phyloP scores from a whole-genome alignment of 148 eudicot genomes.

The Selenicereus undatus region DNA sequence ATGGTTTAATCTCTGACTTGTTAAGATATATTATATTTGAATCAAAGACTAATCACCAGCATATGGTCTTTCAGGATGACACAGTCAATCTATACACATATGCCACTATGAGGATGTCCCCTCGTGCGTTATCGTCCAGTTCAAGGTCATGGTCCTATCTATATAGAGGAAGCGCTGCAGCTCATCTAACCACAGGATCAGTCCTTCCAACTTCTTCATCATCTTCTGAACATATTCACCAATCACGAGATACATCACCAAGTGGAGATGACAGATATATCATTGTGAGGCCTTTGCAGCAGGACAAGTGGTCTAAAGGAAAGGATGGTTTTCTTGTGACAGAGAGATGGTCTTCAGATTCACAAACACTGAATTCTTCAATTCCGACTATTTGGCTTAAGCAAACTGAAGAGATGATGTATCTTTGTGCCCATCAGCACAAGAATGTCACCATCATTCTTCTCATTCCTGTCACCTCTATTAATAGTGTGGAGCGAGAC shows the following conservation, averaged over 20 bases:
- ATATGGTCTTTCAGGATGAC: conserved; percentile 53
- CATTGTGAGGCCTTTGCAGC: conserved; percentile 65
- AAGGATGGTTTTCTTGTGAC: conserved; percentile 86
- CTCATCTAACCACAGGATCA: conserved; percentile 42
- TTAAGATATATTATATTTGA: background rate
- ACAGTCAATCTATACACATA: conserved; percentile 76
- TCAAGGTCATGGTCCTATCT: conserved; percentile 77
- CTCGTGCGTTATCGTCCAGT: conserved; percentile 65
- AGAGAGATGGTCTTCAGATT: conserved; percentile 54
- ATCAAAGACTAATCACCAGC: conserved; percentile 2
- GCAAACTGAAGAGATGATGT: conserved; percentile 71
- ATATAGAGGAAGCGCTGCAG: conserved; percentile 60
- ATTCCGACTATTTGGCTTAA: conserved; percentile 70
- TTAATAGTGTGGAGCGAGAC: conserved; percentile 60
- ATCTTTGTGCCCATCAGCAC: conserved; percentile 78
- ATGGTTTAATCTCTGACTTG: conserved; percentile 15
- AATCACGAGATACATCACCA: conserved; percentile 50
- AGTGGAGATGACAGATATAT: conserved; percentile 43
- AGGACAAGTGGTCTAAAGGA: conserved; percentile 79
- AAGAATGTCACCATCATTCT: conserved; percentile 68
- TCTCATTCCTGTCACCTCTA: conserved; percentile 66
- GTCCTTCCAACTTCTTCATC: conserved; percentile 38
- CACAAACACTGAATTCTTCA: conserved; percentile 31
- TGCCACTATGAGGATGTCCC: conserved; percentile 75
- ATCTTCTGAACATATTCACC: conserved; percentile 41